Evolutionary conservation across 352 stramenopile species (phyloP).

Genomic region (Pythium scleroteichum): DNA sequence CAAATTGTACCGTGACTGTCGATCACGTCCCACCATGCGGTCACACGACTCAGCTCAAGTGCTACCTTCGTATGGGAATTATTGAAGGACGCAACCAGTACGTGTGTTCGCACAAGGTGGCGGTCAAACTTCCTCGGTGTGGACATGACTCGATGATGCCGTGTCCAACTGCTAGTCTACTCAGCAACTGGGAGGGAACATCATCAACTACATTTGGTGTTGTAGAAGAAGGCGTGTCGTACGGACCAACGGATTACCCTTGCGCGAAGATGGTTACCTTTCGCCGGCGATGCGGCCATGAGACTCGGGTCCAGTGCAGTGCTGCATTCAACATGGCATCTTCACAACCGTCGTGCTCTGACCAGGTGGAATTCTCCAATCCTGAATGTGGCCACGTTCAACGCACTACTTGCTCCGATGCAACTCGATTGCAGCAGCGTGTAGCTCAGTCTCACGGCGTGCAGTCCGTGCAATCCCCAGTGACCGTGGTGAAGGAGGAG

Average conservation of each 20-base stretch:
- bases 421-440: conserved; percentile 12
- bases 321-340: conserved; percentile 69
- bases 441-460: conserved; percentile 1
- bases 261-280: conserved; percentile 67
- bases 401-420: conserved; percentile 54
- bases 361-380: conserved; percentile 50
- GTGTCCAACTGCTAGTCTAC: conserved; percentile 44
- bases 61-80: conserved; percentile 52
- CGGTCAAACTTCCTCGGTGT: conserved; percentile 58
- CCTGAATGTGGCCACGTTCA: conserved; percentile 72
- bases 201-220: conserved; percentile 35
- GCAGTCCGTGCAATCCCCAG: conserved; percentile 2
- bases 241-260: conserved; percentile 69
- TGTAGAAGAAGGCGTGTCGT: conserved; percentile 59
- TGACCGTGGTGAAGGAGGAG: conserved; percentile 23
- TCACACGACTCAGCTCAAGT: conserved; percentile 62
- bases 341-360: conserved; percentile 42
- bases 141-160: conserved; percentile 50
- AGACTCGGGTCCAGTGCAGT: conserved; percentile 54
- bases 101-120: conserved; percentile 62
- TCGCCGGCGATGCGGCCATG: conserved; percentile 61
- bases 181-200: conserved; percentile 55
- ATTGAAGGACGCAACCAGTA: conserved; percentile 24
- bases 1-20: conserved; percentile 52
- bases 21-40: conserved; percentile 67